Conservation (phyloP, 1,284 basidiomycete genomes). For the Afroboletus lepidellus region DNA sequence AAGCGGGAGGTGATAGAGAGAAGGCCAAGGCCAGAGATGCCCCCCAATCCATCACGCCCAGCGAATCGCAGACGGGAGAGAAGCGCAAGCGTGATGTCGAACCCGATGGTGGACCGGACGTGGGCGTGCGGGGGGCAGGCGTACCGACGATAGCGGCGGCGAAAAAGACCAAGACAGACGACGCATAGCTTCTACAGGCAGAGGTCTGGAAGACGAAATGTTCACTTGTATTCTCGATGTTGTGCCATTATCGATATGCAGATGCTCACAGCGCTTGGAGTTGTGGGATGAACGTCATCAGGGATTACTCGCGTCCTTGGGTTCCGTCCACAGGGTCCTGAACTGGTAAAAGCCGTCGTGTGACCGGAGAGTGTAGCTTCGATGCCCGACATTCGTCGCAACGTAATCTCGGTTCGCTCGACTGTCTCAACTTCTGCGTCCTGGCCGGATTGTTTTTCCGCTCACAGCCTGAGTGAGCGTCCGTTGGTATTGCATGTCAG, state of each 20-base stretch:
- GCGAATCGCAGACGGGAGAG: conserved; percentile 49
- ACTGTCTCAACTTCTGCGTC: too few relatives aligned
- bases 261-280: too few relatives aligned
- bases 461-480: too few relatives aligned
- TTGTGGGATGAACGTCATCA: too few relatives aligned
- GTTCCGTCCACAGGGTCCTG: too few relatives aligned
- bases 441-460: too few relatives aligned
- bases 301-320: too few relatives aligned
- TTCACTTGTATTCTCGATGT: conserved; percentile 20
- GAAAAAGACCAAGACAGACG: conserved; percentile 64
- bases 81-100: conserved; percentile 74
- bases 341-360: too few relatives aligned
- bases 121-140: conserved; percentile 58
- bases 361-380: too few relatives aligned
- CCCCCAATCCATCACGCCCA: conserved; percentile 22
- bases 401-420: too few relatives aligned
- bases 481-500: too few relatives aligned
- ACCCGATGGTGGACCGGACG: conserved; percentile 69
- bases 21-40: conserved; percentile 21
- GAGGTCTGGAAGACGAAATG: background rate
- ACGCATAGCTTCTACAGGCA: conserved; percentile 12
- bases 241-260: background rate
- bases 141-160: conserved; percentile 53
- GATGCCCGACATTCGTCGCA: too few relatives aligned
- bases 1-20: conserved; percentile 30